These are phyloP conservation scores for Candida xiaguanensis DNA, from an alignment of 805 yeast species.

Conservation along the genomic window DNA sequence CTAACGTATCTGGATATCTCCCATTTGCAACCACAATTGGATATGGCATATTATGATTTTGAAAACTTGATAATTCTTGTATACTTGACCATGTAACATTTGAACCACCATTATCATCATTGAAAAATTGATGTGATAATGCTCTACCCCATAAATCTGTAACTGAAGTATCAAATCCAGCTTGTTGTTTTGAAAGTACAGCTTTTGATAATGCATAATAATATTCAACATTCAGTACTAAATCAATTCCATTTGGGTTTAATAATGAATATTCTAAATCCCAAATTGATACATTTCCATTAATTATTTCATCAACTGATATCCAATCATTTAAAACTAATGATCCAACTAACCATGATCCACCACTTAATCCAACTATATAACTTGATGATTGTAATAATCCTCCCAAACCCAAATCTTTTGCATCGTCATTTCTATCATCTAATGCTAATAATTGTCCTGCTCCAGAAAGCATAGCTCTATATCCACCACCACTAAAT, in stretches of 20 bases:
- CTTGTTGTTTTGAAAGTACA: constrained; percentile 28
- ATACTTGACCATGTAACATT: constrained; percentile 29
- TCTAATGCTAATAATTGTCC: constrained; percentile 81
- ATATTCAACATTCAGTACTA: constrained; percentile 59
- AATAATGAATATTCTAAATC: constrained; percentile 61
- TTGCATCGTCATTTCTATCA: constrained; percentile 55
- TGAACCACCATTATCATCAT: constrained; percentile 25
- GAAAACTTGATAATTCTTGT: constrained; percentile 21
- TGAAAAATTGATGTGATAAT: constrained; percentile 36
- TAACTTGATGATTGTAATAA: constrained; percentile 70
- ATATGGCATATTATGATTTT: constrained; percentile 33
- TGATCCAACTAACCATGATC: constrained; percentile 63
- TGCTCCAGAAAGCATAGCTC: constrained; percentile 85
- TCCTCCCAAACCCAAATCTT: constrained; percentile 67
- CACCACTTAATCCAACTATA: constrained; percentile 66
- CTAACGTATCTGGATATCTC: constrained; percentile 30
- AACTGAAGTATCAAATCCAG: constrained; percentile 34
- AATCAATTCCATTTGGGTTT: constrained; percentile 58
- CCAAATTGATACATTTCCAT: constrained; percentile 26
- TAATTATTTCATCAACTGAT: constrained; percentile 40
- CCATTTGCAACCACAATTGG: constrained; percentile 38
- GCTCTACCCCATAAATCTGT: constrained; percentile 46
- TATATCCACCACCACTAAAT: constrained; percentile 76
- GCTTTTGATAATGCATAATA: constrained; percentile 27
- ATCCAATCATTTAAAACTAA: constrained; percentile 59